Percentiles rank a stretch among this genome's conserved stretches.
phyloP scores from a whole-genome alignment of 805 yeast genomes.

The Ogataea ganodermae region DNA sequence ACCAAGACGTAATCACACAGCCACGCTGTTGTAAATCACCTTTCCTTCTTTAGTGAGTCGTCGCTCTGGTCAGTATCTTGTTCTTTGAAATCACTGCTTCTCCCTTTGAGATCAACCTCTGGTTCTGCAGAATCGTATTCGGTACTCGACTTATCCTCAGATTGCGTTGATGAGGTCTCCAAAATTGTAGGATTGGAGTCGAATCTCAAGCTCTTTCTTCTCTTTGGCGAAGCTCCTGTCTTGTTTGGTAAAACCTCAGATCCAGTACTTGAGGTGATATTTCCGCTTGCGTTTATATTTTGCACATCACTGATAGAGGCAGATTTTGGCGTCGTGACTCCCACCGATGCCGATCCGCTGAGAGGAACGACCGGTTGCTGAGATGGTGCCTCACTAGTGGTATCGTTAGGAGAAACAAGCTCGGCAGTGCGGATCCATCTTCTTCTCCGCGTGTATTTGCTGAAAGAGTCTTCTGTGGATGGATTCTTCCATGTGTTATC shows the following conservation, averaged over 20 bases:
- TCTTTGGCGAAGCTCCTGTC: conserved; percentile 13
- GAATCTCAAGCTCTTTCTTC: conserved; percentile 33
- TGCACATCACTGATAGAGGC: conserved; percentile 23
- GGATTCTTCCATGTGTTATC: conserved; percentile 96
- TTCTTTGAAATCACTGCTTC: background rate
- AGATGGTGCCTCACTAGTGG: background rate
- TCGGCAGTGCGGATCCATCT: conserved; percentile 97
- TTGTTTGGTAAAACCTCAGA: conserved; percentile 6
- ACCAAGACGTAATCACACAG: background rate
- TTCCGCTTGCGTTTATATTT: conserved; percentile 27
- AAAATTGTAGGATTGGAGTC: conserved; percentile 24
- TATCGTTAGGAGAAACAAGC: conserved; percentile 47
- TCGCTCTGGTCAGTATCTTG: background rate
- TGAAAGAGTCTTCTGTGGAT: conserved; percentile 79
- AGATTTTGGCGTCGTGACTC: conserved; percentile 15
- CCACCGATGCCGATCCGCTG: conserved; percentile 12
- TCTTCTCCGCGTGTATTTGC: conserved; percentile 91
- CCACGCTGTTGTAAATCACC: background rate
- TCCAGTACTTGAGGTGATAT: conserved; percentile 21
- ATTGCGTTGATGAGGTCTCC: conserved; percentile 4
- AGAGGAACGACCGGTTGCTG: conserved; percentile 9
- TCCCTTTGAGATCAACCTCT: background rate
- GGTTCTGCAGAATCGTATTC: conserved; percentile 2
- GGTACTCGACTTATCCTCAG: conserved; percentile 1
- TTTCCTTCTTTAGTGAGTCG: background rate